Conservation (phyloP, 2,329 filamentous ascomycete genomes). For the Nigrograna mackinnonii region DNA sequence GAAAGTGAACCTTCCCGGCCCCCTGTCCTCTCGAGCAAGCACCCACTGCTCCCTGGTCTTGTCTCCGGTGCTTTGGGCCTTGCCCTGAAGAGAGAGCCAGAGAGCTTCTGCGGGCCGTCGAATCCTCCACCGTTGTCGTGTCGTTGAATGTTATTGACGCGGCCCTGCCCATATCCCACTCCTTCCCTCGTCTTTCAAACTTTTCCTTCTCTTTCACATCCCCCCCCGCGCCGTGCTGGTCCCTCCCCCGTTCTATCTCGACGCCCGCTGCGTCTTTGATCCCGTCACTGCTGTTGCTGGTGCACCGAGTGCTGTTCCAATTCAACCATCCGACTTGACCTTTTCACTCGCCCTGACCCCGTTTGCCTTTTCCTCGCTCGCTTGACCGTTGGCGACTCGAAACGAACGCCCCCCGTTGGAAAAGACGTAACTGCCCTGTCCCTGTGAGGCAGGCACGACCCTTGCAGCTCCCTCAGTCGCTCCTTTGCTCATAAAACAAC, state of each 20-base stretch:
- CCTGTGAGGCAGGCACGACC: conserved; percentile 30
- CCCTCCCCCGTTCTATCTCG: background rate
- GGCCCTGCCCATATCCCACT: conserved; percentile 3
- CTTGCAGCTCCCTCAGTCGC: conserved; percentile 29
- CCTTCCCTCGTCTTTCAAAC: conserved; percentile 1
- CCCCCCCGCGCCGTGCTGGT: no score
- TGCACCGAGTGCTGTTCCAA: background rate
- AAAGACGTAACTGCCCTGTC: conserved; percentile 21
- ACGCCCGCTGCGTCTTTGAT: no score
- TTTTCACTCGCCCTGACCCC: background rate
- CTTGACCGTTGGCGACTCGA: conserved; percentile 19
- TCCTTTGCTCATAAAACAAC: background rate
- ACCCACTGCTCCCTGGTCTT: no score
- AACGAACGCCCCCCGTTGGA: conserved; percentile 27
- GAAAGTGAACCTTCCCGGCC: no score
- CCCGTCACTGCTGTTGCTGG: background rate
- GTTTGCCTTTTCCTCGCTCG: conserved; percentile 28
- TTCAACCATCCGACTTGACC: background rate
- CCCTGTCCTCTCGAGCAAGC: no score
- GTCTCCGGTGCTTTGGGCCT: no score
- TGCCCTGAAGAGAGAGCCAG: no score
- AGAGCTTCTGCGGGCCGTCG: conserved; percentile 13
- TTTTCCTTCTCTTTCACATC: conserved; percentile 3
- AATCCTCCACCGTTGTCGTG: conserved; percentile 14
- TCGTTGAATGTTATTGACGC: conserved; percentile 15